Evolutionary conservation across 805 yeast genomes (phyloP).

Genomic region (Ogataea ganodermae): DNA sequence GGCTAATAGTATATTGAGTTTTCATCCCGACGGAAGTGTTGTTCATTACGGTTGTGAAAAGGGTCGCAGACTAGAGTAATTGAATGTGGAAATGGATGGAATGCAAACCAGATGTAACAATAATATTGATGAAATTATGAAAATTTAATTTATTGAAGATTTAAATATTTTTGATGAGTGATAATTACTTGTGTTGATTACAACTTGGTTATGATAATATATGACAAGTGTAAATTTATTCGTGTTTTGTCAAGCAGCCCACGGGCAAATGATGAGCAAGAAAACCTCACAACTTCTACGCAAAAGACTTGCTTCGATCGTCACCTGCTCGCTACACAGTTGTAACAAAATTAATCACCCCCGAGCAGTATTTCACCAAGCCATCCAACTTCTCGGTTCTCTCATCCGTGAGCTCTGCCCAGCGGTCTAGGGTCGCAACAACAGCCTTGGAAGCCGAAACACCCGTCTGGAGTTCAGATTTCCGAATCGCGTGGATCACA

Average conservation of each 20-base stretch:
- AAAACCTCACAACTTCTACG: too few species aligned
- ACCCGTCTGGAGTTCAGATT: slow-evolving; percentile 9
- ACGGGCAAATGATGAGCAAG: too few species aligned
- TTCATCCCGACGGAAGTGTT: slow-evolving; percentile 44
- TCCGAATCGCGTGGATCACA: slow-evolving; percentile 45
- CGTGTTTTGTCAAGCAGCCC: too few species aligned
- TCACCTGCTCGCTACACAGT: too few species aligned
- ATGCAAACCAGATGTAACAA: slow-evolving; percentile 20
- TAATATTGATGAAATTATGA: background rate
- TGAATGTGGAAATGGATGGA: background rate
- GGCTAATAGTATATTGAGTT: slow-evolving; percentile 45
- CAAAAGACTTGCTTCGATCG: too few species aligned
- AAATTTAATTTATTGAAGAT: background rate
- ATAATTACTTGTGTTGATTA: too few species aligned
- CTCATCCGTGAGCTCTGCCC: slow-evolving; percentile 44
- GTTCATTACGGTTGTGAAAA: slow-evolving; percentile 60
- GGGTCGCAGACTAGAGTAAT: slow-evolving; percentile 1
- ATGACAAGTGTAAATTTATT: too few species aligned
- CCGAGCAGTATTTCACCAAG: slow-evolving; percentile 75
- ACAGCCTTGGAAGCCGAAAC: slow-evolving; percentile 32
- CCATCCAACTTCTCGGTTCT: slow-evolving; percentile 59
- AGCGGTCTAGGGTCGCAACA: slow-evolving; percentile 39
- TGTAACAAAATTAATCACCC: slow-evolving; percentile 65
- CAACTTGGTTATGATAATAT: too few species aligned
- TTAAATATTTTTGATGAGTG: too few species aligned